Evolutionary conservation across 129 eudicot genomes (phyloP), one percentile per base, ranked within the genome.

Genomic region (Glebionis coronaria): DNA sequence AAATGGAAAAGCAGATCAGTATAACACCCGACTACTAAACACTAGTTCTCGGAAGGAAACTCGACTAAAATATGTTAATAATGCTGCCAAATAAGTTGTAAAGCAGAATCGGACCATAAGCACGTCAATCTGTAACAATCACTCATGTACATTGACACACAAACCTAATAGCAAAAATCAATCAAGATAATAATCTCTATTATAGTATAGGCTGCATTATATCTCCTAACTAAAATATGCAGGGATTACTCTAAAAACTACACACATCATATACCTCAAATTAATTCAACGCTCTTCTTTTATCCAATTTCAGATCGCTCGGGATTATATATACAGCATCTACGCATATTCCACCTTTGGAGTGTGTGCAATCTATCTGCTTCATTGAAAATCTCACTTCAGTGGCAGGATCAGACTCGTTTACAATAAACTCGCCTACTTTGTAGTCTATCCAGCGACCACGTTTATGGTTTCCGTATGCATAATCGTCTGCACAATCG

Each of bases 301-400:
- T 84, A 78, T 61, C 84, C 62, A 11, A 13, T 57, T 56, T 25
- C 76, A 88, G 67, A 70, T 81, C 73, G 52, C 82, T 81, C 7
- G 96, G 98, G 49, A 79, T 69, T 70, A 93, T 88, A 2, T 88
- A 88, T n/a, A 93, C 96, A n/a, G 81, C 69, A 86, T 93, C 98
- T 27, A 93, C 91, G 74, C 95, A 88, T 27, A 93, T 88, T n/a
- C 98, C 98, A 20, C 98, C 98, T 82, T 93, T 93, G 13, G 98
- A 93, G 71, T 93, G 98, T 5, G 96, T 93, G 80, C 96, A 93
- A 61, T 93, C 98, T 29, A 93, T 93, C 73, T 93, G 98, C 63
- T 93, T 93, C 96, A 88, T 86, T 0, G 96, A 93, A 54, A 88
- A 88, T 56, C 76, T 73, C 28, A 93, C 91, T 77, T 93, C 95